Evolutionary conservation across 176 grass and related monocot genomes (phyloP), one percentile per base, ranked within the genome.

Genomic region (Poa pratensis): DNA sequence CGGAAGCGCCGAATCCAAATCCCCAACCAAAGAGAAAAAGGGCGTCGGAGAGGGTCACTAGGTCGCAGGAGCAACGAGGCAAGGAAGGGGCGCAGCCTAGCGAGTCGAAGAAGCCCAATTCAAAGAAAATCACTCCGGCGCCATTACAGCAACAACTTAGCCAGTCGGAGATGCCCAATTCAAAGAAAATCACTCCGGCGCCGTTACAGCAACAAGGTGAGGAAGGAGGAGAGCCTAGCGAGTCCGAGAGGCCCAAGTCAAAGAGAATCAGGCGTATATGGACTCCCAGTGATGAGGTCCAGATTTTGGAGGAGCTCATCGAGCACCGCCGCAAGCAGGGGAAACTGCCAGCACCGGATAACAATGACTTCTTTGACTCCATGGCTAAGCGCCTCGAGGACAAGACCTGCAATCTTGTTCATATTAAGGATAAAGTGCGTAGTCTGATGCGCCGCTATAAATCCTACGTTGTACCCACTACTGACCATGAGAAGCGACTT

Each of bases 361-460:
- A 43, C 37, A 43, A 42, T 22, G 37, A 0, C 67, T 70, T 92
- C 52, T 51, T 58, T 15, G 26, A 24, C 19, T 22, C 42, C 4
- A 59, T 92, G 17, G 4, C 15, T 0, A 57, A 81, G 5, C 78
- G 63, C 22, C 70, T 92, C 11, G 23, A 78, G 3, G 57, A 11
- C 48, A 18, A 73, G 68, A 43, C 4, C 37, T 70, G 67, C 19
- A n/a, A 19, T 42, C 37, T 11, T 22, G 22, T 0, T 7, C 3
- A 5, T 43, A 42, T 70, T 13, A 70, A 70, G 67, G 67, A 43
- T 6, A 70, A 70, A 70, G 67, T 70, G 35, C 67, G 37, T 11
- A 43, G 10, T 22, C 37, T 70, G 10, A n/a, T 42, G 67, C 67
- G 37, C 12, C 67, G 67, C 67, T 43, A 70, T 19, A 70, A 23